Conservation (phyloP, 345 rosid genomes). For the Boechera retrofracta region DNA sequence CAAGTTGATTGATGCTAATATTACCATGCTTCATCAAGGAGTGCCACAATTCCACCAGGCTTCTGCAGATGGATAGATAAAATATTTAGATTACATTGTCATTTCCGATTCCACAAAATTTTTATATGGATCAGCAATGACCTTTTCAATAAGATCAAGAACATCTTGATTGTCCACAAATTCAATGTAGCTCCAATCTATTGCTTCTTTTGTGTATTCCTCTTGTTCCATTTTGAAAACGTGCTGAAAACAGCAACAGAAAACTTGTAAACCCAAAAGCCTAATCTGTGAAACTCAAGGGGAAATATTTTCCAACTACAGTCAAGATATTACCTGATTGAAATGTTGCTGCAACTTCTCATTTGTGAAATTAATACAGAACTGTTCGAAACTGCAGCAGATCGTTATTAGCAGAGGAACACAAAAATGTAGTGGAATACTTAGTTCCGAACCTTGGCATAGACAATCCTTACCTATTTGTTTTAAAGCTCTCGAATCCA, state of each 20-base stretch:
- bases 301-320: background rate
- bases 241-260: constrained; percentile 58
- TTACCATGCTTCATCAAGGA: constrained; percentile 90
- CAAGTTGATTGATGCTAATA: background rate
- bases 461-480: constrained; percentile 60
- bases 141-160: constrained; percentile 95
- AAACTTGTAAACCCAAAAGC: constrained; percentile 27
- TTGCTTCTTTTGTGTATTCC: constrained; percentile 91
- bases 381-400: constrained; percentile 62
- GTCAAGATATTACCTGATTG: constrained; percentile 69
- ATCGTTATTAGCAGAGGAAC: constrained; percentile 24
- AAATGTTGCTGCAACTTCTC: constrained; percentile 98
- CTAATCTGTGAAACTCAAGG: background rate
- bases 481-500: constrained; percentile 94
- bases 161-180: constrained; percentile 97
- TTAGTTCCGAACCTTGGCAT: background rate
- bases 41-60: constrained; percentile 81
- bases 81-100: background rate
- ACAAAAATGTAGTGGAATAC: background rate
- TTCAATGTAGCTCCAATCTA: constrained; percentile 97
- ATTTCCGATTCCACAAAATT: background rate
- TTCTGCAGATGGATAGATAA: constrained; percentile 51
- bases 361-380: constrained; percentile 63
- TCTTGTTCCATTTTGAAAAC: constrained; percentile 99
- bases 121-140: constrained; percentile 26